A percentile compares a stretch with the other conserved stretches of the same genome.
Evolutionary conservation across 805 yeast genomes (phyloP).

Genomic region (Candida chilensis): DNA sequence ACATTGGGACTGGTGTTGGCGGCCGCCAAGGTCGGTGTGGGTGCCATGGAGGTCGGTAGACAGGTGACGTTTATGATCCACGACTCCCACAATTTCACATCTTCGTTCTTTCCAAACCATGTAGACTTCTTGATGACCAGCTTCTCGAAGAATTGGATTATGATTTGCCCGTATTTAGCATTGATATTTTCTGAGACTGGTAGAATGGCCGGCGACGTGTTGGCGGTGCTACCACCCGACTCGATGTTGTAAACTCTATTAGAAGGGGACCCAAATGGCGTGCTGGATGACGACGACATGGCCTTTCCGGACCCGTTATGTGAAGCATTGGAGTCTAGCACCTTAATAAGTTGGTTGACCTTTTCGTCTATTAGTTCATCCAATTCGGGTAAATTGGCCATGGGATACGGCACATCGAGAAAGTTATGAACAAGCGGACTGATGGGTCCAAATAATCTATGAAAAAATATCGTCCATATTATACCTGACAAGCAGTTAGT

Average conservation of each 20-base stretch:
- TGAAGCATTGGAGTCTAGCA: background rate
- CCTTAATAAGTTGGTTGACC: slow-evolving; percentile 18
- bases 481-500: slow-evolving; percentile 34
- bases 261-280: slow-evolving; percentile 7
- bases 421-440: slow-evolving; percentile 48
- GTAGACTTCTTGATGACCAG: slow-evolving; percentile 34
- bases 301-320: slow-evolving; percentile 16
- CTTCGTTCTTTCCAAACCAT: slow-evolving; percentile 47
- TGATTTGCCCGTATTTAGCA: slow-evolving; percentile 18
- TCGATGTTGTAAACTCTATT: slow-evolving; percentile 3
- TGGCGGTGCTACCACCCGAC: slow-evolving; percentile 3
- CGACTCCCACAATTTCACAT: slow-evolving; percentile 53
- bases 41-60: slow-evolving; percentile 15
- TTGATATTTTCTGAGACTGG: slow-evolving; percentile 9
- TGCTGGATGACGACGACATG: slow-evolving; percentile 17
- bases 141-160: slow-evolving; percentile 28
- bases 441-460: slow-evolving; percentile 58
- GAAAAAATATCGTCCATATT: slow-evolving; percentile 60
- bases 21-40: slow-evolving; percentile 5
- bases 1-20: background rate
- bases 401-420: slow-evolving; percentile 50
- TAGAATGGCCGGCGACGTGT: slow-evolving; percentile 4
- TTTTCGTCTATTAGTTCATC: slow-evolving; percentile 31
- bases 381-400: slow-evolving; percentile 35
- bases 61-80: slow-evolving; percentile 53